These are phyloP conservation scores for Acorus calamus DNA, from an alignment of 106 monocot genomes.

Conservation along the genomic window DNA sequence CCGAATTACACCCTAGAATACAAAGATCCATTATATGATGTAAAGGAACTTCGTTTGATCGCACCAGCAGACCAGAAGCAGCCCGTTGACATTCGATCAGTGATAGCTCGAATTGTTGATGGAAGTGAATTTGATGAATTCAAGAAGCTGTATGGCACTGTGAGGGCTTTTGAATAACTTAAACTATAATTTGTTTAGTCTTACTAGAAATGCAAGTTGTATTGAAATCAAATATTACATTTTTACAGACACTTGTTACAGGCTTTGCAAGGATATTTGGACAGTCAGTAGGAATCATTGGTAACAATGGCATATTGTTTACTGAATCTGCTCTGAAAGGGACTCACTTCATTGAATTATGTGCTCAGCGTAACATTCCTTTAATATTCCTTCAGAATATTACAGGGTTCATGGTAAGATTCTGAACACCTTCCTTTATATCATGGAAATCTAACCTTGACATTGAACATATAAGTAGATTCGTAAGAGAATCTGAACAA, in stretches of 20 bases:
- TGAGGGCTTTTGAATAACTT: constrained; percentile 33
- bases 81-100: constrained; percentile 75
- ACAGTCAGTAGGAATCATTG: constrained; percentile 91
- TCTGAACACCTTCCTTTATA: background rate
- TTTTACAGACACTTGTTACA: constrained; percentile 83
- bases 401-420: constrained; percentile 95
- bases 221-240: background rate
- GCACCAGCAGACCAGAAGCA: constrained; percentile 89
- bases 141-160: constrained; percentile 95
- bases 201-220: too few species aligned
- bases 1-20: constrained; percentile 23
- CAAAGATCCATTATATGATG: constrained; percentile 71
- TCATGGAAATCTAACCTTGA: too few species aligned
- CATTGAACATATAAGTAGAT: too few species aligned
- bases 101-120: constrained; percentile 88
- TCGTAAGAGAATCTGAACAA: too few species aligned
- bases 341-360: constrained; percentile 87
- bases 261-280: constrained; percentile 95
- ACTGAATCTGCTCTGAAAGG: constrained; percentile 97
- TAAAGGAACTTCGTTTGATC: constrained; percentile 67
- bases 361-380: constrained; percentile 95
- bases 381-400: constrained; percentile 99
- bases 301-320: constrained; percentile 96
- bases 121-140: constrained; percentile 99
- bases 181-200: background rate